Percentiles rank a stretch among this genome's conserved stretches.
These are phyloP conservation scores for Amaranthus hypochondriacus DNA, from an alignment of 148 eudicot genomes.

Conservation along the genomic window DNA sequence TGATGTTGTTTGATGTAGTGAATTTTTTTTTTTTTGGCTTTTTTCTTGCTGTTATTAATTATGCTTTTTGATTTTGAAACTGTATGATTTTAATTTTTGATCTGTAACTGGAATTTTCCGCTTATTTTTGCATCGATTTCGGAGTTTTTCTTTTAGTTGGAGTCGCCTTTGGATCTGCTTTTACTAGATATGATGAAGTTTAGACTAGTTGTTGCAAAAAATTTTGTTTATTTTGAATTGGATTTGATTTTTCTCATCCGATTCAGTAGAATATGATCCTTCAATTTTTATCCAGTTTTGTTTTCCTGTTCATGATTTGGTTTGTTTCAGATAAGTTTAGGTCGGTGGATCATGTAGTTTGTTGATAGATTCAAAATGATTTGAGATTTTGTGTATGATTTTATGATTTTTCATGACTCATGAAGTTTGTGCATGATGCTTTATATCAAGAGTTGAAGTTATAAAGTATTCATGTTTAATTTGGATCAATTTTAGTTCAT, in stretches of 20 bases:
- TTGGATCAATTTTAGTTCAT: background rate
- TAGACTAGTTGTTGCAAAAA: background rate
- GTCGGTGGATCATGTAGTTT: conserved; percentile 3
- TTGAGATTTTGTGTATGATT: background rate
- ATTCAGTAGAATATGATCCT: background rate
- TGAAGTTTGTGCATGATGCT: background rate
- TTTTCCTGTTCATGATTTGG: background rate
- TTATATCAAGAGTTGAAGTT: background rate
- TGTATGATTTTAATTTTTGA: background rate
- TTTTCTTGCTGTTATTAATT: too few relatives aligned
- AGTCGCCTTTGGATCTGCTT: background rate
- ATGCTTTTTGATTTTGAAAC: too few relatives aligned
- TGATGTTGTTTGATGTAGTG: too few relatives aligned
- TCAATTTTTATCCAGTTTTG: background rate
- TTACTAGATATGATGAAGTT: background rate
- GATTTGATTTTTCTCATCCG: background rate
- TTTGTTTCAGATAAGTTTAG: background rate
- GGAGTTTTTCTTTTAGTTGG: background rate
- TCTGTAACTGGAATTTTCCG: background rate
- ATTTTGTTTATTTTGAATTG: background rate
- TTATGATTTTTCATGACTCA: background rate
- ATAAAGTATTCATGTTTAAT: background rate
- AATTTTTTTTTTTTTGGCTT: too few relatives aligned
- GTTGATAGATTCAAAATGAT: conserved; percentile 4
- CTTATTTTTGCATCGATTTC: background rate